Conservation (phyloP, 192 early-diverging fungal genomes). For the Coemansia sp. region DNA sequence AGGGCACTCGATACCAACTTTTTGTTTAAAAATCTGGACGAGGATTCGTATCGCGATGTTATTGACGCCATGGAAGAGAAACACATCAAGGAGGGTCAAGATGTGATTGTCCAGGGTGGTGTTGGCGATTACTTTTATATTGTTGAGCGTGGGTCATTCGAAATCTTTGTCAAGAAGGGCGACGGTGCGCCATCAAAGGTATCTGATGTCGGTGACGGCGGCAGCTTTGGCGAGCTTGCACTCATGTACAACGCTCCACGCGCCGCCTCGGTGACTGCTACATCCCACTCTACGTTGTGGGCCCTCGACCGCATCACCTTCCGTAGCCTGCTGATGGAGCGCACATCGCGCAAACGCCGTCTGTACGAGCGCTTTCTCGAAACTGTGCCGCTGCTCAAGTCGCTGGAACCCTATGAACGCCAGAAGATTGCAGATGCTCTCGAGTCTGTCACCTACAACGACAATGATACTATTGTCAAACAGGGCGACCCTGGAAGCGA, state of each 20-base stretch:
- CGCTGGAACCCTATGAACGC: constrained; percentile 93
- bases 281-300: constrained; percentile 85
- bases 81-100: constrained; percentile 63
- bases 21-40: constrained; percentile 90
- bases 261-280: constrained; percentile 91
- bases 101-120: constrained; percentile 89
- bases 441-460: constrained; percentile 86
- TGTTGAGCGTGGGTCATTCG: constrained; percentile 91
- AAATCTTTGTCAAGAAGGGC: constrained; percentile 79
- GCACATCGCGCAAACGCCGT: constrained; percentile 89
- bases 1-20: constrained; percentile 85
- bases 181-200: constrained; percentile 70
- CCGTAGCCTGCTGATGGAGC: constrained; percentile 96
- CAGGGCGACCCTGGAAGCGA: constrained; percentile 93
- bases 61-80: constrained; percentile 97
- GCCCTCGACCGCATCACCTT: constrained; percentile 97
- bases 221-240: constrained; percentile 97
- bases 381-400: constrained; percentile 83
- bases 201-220: constrained; percentile 74
- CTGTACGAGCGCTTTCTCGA: constrained; percentile 97
- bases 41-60: constrained; percentile 92
- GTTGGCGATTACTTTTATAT: constrained; percentile 98
- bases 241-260: constrained; percentile 99
- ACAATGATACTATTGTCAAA: constrained; percentile 77
- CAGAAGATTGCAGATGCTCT: constrained; percentile 99